These are phyloP conservation scores for Elasticomyces elasticus DNA, from an alignment of 495 filamentous ascomycete species.

Conservation along the genomic window DNA sequence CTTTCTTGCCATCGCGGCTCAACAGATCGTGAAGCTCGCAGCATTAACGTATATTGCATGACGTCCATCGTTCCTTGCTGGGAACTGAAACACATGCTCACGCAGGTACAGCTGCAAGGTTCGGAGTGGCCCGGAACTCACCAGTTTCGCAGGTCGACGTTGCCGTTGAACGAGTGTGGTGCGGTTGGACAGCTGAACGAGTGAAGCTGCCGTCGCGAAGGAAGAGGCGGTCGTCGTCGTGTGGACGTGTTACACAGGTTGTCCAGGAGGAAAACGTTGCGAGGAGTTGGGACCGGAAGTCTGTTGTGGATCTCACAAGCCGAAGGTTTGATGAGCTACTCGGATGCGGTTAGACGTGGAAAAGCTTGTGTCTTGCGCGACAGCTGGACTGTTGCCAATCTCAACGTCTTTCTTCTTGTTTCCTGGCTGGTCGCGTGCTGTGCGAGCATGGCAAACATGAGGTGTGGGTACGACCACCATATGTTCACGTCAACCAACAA, in stretches of 20 bases:
- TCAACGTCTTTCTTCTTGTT: too few relatives aligned
- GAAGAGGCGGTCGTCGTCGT: background rate
- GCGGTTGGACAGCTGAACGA: constrained; percentile 60
- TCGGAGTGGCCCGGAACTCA: background rate
- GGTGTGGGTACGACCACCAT: too few relatives aligned
- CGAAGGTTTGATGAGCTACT: too few relatives aligned
- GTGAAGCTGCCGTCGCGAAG: constrained; percentile 63
- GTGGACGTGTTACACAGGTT: background rate
- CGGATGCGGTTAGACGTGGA: too few relatives aligned
- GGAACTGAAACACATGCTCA: background rate
- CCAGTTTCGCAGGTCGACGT: background rate
- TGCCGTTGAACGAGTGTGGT: constrained; percentile 37
- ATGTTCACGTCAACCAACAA: too few relatives aligned
- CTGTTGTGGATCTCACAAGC: too few relatives aligned
- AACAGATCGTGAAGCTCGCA: background rate
- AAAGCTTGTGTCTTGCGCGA: too few relatives aligned
- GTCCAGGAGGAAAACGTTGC: too few relatives aligned
- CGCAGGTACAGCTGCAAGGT: background rate
- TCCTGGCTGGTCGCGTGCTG: too few relatives aligned
- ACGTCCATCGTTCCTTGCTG: background rate
- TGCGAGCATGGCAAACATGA: too few relatives aligned
- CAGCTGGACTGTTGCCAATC: too few relatives aligned
- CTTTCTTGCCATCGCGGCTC: background rate
- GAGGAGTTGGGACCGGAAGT: too few relatives aligned
- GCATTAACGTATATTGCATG: background rate